Evolutionary conservation across 2,329 filamentous ascomycete genomes (phyloP).

Genomic region (Neonectria coccinea): DNA sequence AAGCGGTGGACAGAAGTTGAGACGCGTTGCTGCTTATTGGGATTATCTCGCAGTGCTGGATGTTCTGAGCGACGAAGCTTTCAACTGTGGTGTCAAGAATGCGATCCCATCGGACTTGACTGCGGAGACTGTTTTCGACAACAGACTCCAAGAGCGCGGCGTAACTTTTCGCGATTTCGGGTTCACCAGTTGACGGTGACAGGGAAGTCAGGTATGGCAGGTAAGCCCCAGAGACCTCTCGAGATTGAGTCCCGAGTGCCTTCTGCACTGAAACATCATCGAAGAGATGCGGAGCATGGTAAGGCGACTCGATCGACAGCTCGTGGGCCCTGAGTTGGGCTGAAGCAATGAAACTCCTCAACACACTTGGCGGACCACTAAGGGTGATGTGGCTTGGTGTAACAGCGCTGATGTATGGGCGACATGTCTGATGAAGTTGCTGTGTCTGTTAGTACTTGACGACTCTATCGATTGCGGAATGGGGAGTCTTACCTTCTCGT

Average conservation of each 20-base stretch:
- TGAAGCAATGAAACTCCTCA: constrained; percentile 32
- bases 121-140: constrained; percentile 24
- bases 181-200: constrained; percentile 23
- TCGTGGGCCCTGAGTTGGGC: constrained; percentile 30
- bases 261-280: constrained; percentile 9
- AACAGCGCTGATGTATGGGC: constrained; percentile 43
- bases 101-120: constrained; percentile 29
- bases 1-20: constrained; percentile 30
- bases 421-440: constrained; percentile 23
- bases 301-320: constrained; percentile 41
- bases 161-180: constrained; percentile 11
- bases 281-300: constrained; percentile 42
- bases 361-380: constrained; percentile 39
- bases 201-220: constrained; percentile 12
- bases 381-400: constrained; percentile 39
- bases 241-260: neutral
- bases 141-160: constrained; percentile 10
- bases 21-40: constrained; percentile 31
- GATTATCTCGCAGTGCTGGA: constrained; percentile 24
- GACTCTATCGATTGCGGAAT: neutral
- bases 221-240: neutral
- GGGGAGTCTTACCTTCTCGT: constrained; percentile 20
- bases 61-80: neutral
- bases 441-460: neutral
- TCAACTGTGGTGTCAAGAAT: constrained; percentile 13